Evolutionary conservation across 106 monocot genomes (phyloP), one percentile per base, ranked within the genome.

Genomic region (Apostasia shenzhenica): DNA sequence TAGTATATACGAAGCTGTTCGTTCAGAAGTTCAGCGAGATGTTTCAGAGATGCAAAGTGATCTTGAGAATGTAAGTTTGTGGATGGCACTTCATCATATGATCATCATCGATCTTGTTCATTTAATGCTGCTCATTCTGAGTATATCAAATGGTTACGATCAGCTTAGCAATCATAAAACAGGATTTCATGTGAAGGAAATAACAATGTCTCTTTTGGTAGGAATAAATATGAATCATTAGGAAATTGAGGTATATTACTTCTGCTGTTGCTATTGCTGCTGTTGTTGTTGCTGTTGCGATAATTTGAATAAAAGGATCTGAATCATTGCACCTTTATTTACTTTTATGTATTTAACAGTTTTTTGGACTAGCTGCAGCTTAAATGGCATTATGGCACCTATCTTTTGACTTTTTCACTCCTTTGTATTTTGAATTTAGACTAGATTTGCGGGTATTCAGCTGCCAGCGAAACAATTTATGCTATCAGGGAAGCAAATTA

Each of bases 51-150:
- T 77, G 40, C 62, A 59, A 66, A 63, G 54, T 54, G 58, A 81
- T 55, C 59, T 89, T 70, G 76, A 78, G 51, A 75, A 85, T 85
- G 85, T 83, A 75, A 81, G 70, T 26, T 26, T 26, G 26, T 26
- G 26, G 26, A 26, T 26, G 26, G 26, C 26, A 26, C 26, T 26
- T 26, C 26, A 26, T 26, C 26, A 26, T 26, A 26, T 54, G 45
- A 55, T 42, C 52, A 52, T 52, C 7, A 6, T 52, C 10, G 10
- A 10, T 52, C 4, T 57, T 3, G 9, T 14, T 57, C 13, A 8
- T 11, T 57, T 57, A 13, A n/a, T 52, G 10, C 10, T 52, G 7
- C 10, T 3, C 3, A 57, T 57, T 57, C 13, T 8, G n/a, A 3
- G 3, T 13, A 11, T 57, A 57, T 57, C 57, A 57, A 8, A 57